Base-by-base conservation (phyloP, 192 early-diverging fungal species). In the Rhizoclosmatium sp. region DNA sequence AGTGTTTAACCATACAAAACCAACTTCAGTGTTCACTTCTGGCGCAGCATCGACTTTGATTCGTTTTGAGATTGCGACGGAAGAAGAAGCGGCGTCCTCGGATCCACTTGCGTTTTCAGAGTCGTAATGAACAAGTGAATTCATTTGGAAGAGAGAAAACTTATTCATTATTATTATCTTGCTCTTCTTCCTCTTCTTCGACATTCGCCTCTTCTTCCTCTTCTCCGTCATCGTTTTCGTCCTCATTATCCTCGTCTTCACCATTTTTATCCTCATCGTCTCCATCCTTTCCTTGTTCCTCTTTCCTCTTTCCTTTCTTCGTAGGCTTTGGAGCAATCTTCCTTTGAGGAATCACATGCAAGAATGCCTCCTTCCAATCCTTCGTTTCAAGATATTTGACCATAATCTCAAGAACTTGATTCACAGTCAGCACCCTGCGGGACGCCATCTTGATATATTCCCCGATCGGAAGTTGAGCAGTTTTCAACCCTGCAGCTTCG, bases 331-430 rank as follows among this genome's bases (percentile, higher is more conserved):
- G 73, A 2, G 12, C 41, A 41, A 77, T 65, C 84, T 99, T 99
- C 46, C 97, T 92, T 65, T 90, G 87, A 48, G 98, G 98, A 59
- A 99, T 94, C n/a, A 94, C 92, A n/a, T 93, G 92, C 76, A 94
- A 23, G 79, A 99, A 95, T 10, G 96, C 93, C 14, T 87, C 83
- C 79, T 93, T 86, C 98, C 98, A 99, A 85, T 96, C 92, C 5
- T 84, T 80, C 7, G 80, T 78, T 40, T 95, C 94, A 3, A 96
- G 79, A 79, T 90, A 97, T 73, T 90, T 83, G 3, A 94, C 40
- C 75, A 99, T 89, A 80, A 97, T 98, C 77, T 97, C 95, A 72
- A 93, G 92, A 44, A 99, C 95, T n/a, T 82, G 9, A 85, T 99
- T 99, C 40, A 97, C 93, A 4, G 98, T 95, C 58, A 99, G 82